Evolutionary conservation across 2,329 filamentous ascomycete species (phyloP).

Genomic region (Mollisia scopiformis): DNA sequence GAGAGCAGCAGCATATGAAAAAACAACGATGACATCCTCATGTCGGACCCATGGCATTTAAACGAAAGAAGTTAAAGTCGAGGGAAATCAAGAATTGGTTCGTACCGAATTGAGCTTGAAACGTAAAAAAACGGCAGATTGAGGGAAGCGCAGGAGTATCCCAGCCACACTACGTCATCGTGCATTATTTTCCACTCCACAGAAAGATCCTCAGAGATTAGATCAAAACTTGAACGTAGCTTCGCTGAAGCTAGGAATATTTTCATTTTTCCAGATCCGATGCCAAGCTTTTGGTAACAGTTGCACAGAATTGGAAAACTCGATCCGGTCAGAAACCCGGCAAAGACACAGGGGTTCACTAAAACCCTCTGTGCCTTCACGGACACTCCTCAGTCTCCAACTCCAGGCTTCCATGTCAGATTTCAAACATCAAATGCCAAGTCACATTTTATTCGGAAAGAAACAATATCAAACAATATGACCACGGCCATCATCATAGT

Average conservation of each 20-base stretch:
- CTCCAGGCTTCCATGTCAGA: no score
- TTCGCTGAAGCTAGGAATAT: no score
- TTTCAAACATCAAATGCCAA: no score
- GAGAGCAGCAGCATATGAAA: not conserved
- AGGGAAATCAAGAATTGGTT: not conserved
- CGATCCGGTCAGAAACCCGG: no score
- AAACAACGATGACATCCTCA: not conserved
- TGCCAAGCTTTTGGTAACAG: no score
- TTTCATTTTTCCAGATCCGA: no score
- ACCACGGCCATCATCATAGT: not conserved
- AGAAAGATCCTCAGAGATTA: not conserved
- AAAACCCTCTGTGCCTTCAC: no score
- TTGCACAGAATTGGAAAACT: no score
- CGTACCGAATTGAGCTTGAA: not conserved
- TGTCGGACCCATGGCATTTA: not conserved
- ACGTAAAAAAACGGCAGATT: not conserved
- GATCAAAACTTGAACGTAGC: no score
- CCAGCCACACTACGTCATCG: constrained; percentile 9
- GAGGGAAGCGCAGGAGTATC: not conserved
- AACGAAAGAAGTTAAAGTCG: not conserved
- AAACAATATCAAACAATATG: not conserved
- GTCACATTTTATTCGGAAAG: no score
- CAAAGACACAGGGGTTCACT: no score
- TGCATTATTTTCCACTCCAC: not conserved
- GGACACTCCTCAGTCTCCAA: no score